These are phyloP conservation scores for Leishmania lainsoni DNA, from an alignment of 208 protist genomes.

Conservation along the genomic window DNA sequence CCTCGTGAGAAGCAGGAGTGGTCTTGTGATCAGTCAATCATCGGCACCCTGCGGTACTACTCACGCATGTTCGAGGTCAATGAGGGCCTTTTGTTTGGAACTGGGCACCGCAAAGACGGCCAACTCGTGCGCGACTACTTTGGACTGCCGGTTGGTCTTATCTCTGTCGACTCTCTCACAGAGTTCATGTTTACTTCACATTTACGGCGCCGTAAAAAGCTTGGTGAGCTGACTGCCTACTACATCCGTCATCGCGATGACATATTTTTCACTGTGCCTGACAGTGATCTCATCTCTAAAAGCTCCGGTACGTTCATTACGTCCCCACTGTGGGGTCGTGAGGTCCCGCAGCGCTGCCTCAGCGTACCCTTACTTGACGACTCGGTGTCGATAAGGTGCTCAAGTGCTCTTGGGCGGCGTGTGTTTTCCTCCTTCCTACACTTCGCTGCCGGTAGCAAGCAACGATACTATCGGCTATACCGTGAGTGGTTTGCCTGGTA, in stretches of 20 bases:
- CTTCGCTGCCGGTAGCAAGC: slow-evolving; percentile 9
- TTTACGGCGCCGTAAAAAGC: background rate
- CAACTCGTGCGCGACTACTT: slow-evolving; percentile 1
- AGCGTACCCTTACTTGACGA: background rate
- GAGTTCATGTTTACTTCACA: slow-evolving; percentile 23
- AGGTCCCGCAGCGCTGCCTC: background rate
- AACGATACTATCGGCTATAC: background rate
- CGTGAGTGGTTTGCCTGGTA: slow-evolving; percentile 6
- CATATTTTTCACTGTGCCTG: no score
- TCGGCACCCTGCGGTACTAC: slow-evolving; percentile 13
- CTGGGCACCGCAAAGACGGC: background rate
- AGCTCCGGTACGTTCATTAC: background rate
- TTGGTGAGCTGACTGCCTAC: background rate
- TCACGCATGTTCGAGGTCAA: slow-evolving; percentile 31
- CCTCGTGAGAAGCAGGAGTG: slow-evolving; percentile 6
- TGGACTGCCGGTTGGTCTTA: slow-evolving; percentile 20
- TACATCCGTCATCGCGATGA: background rate
- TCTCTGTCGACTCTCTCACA: slow-evolving; percentile 19
- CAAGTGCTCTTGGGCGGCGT: no score
- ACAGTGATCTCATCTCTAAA: background rate
- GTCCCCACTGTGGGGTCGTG: background rate
- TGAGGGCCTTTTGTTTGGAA: slow-evolving; percentile 14
- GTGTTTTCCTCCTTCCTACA: slow-evolving; percentile 1
- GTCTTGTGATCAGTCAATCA: slow-evolving; percentile 37
- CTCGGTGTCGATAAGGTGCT: background rate